Evolutionary conservation across 176 grass and related monocot genomes (phyloP), one percentile per base, ranked within the genome.

Genomic region (Aegilops bicornis): DNA sequence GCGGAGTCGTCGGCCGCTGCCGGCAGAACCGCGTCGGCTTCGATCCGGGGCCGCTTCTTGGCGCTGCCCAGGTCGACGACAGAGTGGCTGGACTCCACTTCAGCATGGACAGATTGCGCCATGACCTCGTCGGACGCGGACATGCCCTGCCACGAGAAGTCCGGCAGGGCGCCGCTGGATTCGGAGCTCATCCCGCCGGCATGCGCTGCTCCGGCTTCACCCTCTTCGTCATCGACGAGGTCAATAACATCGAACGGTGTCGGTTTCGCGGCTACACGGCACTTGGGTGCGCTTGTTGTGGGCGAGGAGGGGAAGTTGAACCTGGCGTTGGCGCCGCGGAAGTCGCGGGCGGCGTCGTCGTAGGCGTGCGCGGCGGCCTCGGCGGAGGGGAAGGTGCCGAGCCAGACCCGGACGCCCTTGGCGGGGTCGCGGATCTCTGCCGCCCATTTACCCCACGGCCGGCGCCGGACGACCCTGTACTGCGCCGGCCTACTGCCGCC

Each of bases 391-490:
- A 98, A 98, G 47, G 93, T 95, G 56, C 93, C 90, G 24, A 98
- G 84, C 91, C 96, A 96, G 90, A 98, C 87, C 15, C 90, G 85
- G 63, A 91, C 83, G 29, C 95, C 95, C 75, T 88, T 82, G 79
- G 82, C 39, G 22, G 90, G 92, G 84, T 95, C 90, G 36, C 90
- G 90, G 25, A 97, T 91, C 88, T 97, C 95, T 13, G 92, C 95
- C 48, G 89, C 92, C 95, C 95, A 95, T 64, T 95, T 97, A 3
- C 95, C 95, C 85, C 87, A 92, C 17, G 92, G 91, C 24, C 95
- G 79, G 27, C 82, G 92, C 12, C 95, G 88, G 6, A 94, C 82
- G 29, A 92, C 92, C 10, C 63, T 45, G 79, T 79, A 92, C 83
- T 35, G 13, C 15, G 66, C 54, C 5, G 31, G 23, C 30, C 48